These are phyloP conservation scores for Xerophyta viscosa DNA, from an alignment of 106 monocot species.

Conservation along the genomic window DNA sequence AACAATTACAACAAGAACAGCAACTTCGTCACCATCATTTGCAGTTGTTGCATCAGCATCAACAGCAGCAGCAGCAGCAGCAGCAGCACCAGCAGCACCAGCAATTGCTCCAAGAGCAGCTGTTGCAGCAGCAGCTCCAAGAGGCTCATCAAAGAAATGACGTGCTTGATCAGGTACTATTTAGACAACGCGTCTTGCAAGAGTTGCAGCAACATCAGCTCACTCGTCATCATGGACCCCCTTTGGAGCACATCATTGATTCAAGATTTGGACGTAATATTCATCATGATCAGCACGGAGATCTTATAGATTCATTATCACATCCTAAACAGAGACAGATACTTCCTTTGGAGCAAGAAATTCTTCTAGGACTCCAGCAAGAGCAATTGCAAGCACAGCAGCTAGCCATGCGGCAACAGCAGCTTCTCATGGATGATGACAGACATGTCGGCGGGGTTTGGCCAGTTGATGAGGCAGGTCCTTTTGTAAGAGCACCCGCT, in stretches of 20 bases:
- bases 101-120: slow-evolving; percentile 57
- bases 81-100: no score
- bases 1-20: slow-evolving; percentile 20
- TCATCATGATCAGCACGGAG: slow-evolving; percentile 44
- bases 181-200: slow-evolving; percentile 40
- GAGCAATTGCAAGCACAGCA: slow-evolving; percentile 62
- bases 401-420: slow-evolving; percentile 37
- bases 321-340: slow-evolving; percentile 49
- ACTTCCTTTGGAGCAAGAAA: slow-evolving; percentile 62
- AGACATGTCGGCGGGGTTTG: slow-evolving; percentile 48
- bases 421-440: slow-evolving; percentile 54
- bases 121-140: slow-evolving; percentile 58
- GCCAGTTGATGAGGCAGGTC: slow-evolving; percentile 61
- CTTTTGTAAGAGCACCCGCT: slow-evolving; percentile 36
- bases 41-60: slow-evolving; percentile 34
- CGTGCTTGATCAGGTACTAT: slow-evolving; percentile 39
- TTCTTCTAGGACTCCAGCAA: slow-evolving; percentile 57
- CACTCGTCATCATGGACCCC: slow-evolving; percentile 37
- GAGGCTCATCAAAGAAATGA: slow-evolving; percentile 20
- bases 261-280: slow-evolving; percentile 41
- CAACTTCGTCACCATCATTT: slow-evolving; percentile 19
- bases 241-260: slow-evolving; percentile 71
- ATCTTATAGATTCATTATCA: slow-evolving; percentile 45
- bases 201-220: slow-evolving; percentile 55
- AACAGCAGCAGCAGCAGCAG: no score